These are phyloP conservation scores for Cyclotella sp. DNA, from an alignment of 108 stramenopile genomes.

Conservation along the genomic window DNA sequence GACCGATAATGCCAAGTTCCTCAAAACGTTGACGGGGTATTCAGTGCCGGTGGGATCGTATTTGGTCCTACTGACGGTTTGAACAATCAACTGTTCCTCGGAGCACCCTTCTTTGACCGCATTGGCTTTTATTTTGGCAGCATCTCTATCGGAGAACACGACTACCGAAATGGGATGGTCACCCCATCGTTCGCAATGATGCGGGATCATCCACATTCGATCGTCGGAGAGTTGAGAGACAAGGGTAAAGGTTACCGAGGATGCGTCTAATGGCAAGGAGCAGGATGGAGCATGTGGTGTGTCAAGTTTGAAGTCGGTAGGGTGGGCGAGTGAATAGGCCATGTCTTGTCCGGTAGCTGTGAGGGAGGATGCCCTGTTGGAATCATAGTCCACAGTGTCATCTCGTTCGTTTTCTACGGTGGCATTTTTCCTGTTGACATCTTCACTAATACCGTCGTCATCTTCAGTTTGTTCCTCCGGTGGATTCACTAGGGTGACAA, in stretches of 20 bases:
- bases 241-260: conserved; percentile 55
- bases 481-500: neutral
- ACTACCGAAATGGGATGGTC: conserved; percentile 72
- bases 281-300: conserved; percentile 53
- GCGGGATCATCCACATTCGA: conserved; percentile 80
- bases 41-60: conserved; percentile 58
- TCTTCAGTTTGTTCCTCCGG: neutral
- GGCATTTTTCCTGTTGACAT: neutral
- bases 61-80: conserved; percentile 45
- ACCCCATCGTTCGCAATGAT: conserved; percentile 83
- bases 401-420: neutral
- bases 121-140: conserved; percentile 29
- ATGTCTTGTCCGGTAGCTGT: conserved; percentile 15
- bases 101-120: conserved; percentile 46
- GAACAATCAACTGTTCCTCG: conserved; percentile 42
- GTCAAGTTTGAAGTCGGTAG: conserved; percentile 36
- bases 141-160: conserved; percentile 60
- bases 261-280: conserved; percentile 20
- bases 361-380: neutral
- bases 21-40: conserved; percentile 91
- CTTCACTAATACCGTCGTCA: neutral
- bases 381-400: neutral
- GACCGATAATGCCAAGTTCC: conserved; percentile 77
- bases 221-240: conserved; percentile 79
- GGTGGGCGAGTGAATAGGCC: conserved; percentile 19